Base-by-base conservation (phyloP, 1,284 basidiomycete genomes). In the Fomitiporia mediterranea region DNA sequence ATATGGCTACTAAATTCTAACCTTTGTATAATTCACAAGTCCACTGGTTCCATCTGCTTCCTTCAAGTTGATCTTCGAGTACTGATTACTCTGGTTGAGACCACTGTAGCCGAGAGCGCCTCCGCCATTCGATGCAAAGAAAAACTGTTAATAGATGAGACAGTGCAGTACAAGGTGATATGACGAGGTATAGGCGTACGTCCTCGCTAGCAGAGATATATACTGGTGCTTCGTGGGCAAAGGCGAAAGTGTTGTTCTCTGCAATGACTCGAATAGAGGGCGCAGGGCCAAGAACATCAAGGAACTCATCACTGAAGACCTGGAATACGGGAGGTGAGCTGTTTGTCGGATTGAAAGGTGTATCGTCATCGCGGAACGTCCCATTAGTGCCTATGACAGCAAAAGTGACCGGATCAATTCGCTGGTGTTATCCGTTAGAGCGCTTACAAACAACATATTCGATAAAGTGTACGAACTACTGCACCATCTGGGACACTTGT, bases 311-410 rank as follows among this genome's bases (percentile, higher is more conserved):
- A 64, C 89, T 77, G 64, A 87, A 86, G 56, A 85, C 72, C 65
- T 89, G 86, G 71, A 90, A 86, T 65, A 84, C 81, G 0, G 84
- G 84, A 4, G 81, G 70, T 0, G 72, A 65, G 4, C 70, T 60
- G 57, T 72, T 70, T 3, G 73, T 73, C 2, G 78, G 77, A 59
- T 73, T 74, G 66, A 72, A 69, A 44, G 66, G 60, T 28, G 62
- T 43, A 8, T 67, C 57, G 25, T 60, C 60, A 23, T 63, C 50
- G 27, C 72, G 67, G 62, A 71, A 72, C 39, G 63, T 34, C 0
- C 63, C 68, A 52, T 67, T 65, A n/a, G 56, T 56, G 4, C 71
- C 69, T 4, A 71, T 55, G 7, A 70, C 72, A 4, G 64, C 64
- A 53, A 68, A 68, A 1, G 60, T 61, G 2, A 63, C 63, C 6